Evolutionary conservation across 2,329 filamentous ascomycete genomes (phyloP), one percentile per base, ranked within the genome.

Genomic region (Ramichloridium luteum): DNA sequence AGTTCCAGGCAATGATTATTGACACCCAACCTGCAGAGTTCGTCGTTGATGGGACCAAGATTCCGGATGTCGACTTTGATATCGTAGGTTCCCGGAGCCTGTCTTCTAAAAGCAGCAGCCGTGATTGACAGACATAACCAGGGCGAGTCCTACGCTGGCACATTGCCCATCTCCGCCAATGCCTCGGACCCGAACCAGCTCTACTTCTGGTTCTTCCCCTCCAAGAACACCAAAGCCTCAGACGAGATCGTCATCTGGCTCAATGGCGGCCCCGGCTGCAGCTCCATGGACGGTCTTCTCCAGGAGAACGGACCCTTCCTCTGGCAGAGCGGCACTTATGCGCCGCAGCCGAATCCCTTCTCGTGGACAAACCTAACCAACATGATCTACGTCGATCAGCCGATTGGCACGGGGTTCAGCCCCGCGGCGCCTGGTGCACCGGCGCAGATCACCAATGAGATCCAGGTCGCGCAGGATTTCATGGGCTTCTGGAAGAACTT

Each of bases 311-410:
- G 35, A 16, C 35, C 44, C 47, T 47, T 65, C 30, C 49, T 57
- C 2, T 65, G 62, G 62, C 56, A 63, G 36, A 58, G 58, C 43
- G 54, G 54, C 22, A 57, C 54, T 4, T 39, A 51, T 46, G 35
- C 46, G 11, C 55, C 61, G 1, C 54, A 62, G 1, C 51, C 56
- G 35, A 65, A 65, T 36, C 55, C 58, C 0, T 65, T 53, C 50
- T 53, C 55, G 17, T 64, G 60, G 59, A 50, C 72, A 37, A 78
- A 78, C 30, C 56, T 88, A 20, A 80, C 80, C 32, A 84, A 86
- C 53, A 70, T 86, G 47, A 61, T 90, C 28, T 90, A 75, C 71
- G 66, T 69, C 9, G 66, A 64, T 30, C 64, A 69, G 36, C 65
- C 65, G 4, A 56, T 68, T 4, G 62, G 58, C 31, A 59, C 58